phyloP scores from a whole-genome alignment of 164 flowering plant genomes.

The Macadamia integrifolia region DNA sequence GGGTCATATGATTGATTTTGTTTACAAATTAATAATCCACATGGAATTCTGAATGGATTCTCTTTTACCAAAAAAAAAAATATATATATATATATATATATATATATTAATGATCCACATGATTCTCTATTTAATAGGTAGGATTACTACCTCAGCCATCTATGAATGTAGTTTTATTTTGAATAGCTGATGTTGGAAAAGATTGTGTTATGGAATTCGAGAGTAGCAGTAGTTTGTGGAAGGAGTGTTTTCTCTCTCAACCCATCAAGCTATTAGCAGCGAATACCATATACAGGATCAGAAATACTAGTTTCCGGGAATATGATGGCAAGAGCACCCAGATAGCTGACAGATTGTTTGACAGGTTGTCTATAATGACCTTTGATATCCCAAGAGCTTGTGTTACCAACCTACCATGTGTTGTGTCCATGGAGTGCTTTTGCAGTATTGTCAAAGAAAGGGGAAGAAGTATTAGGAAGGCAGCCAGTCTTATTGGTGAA shows the following conservation, averaged over 20 bases:
- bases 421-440: slow-evolving; percentile 30
- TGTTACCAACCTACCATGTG: slow-evolving; percentile 37
- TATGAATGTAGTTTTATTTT: no score
- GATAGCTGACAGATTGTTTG: slow-evolving; percentile 22
- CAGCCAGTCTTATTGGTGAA: slow-evolving; percentile 43
- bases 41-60: no score
- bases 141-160: no score
- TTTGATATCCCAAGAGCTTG: slow-evolving; percentile 54
- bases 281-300: slow-evolving; percentile 54
- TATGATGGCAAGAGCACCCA: slow-evolving; percentile 1
- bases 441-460: slow-evolving; percentile 32
- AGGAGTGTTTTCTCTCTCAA: slow-evolving; percentile 20
- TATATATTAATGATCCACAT: no score
- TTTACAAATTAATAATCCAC: no score
- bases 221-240: slow-evolving; percentile 12
- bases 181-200: slow-evolving; percentile 31
- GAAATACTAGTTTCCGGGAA: slow-evolving; percentile 31
- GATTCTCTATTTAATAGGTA: no score
- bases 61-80: no score
- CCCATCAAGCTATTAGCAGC: slow-evolving; percentile 47
- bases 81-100: no score
- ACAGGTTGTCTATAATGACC: slow-evolving; percentile 25
- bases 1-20: no score
- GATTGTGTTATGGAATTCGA: slow-evolving; percentile 21
- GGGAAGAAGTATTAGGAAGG: slow-evolving; percentile 27